Percentiles rank a stretch among this genome's conserved stretches.
Evolutionary conservation across 345 rosid genomes (phyloP).

Genomic region (Eucalyptus paniculata): DNA sequence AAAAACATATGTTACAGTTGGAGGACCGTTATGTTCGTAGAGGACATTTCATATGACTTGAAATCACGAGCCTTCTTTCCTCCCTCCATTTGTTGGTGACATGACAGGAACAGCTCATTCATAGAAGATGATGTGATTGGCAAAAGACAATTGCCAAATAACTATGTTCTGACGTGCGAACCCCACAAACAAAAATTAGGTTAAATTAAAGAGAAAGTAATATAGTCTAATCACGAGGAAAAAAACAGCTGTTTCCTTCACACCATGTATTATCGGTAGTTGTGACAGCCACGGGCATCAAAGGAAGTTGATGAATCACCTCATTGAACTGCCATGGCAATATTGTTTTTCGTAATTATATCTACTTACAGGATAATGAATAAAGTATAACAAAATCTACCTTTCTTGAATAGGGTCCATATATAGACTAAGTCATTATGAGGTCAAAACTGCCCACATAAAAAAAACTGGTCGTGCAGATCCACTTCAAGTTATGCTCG

Average conservation of each 20-base stretch:
- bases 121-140: slow-evolving; percentile 46
- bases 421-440: not conserved
- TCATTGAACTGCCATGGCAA: not conserved
- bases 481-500: not conserved
- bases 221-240: not conserved
- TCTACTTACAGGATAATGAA: not conserved
- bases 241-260: not conserved
- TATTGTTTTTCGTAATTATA: not conserved
- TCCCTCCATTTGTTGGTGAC: slow-evolving; percentile 13
- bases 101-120: slow-evolving; percentile 57
- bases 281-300: not conserved
- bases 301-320: not conserved
- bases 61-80: not conserved
- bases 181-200: not conserved
- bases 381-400: not conserved
- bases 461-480: not conserved
- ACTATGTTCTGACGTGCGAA: not conserved
- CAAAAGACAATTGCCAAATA: slow-evolving; percentile 6
- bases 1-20: not conserved
- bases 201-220: not conserved
- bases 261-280: not conserved
- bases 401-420: not conserved
- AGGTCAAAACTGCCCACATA: not conserved
- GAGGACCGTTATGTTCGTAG: not conserved
- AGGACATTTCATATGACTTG: not conserved